Evolutionary conservation across 1,284 basidiomycete species (phyloP).

Genomic region (Sanghuangporus weigelae): DNA sequence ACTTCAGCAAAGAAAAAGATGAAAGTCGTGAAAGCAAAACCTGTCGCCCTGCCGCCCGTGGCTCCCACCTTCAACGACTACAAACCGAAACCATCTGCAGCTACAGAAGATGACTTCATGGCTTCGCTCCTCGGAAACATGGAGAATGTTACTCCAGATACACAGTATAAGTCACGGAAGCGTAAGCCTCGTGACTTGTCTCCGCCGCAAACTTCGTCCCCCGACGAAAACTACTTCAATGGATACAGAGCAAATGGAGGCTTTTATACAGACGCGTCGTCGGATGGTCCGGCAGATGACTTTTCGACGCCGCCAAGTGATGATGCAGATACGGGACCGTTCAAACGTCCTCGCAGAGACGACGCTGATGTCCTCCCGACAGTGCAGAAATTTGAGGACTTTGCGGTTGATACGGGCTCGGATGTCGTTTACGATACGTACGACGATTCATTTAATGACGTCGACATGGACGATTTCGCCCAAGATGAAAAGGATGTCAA

Average conservation of each 20-base stretch:
- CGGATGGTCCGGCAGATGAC: slow-evolving; percentile 52
- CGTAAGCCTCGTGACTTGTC: slow-evolving; percentile 50
- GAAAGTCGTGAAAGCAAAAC: slow-evolving; percentile 37
- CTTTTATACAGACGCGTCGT: slow-evolving; percentile 39
- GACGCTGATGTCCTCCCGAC: slow-evolving; percentile 44
- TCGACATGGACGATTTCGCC: slow-evolving; percentile 56
- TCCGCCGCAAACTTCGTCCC: slow-evolving; percentile 20
- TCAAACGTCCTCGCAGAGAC: slow-evolving; percentile 54
- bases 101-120: slow-evolving; percentile 87
- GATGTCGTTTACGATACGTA: slow-evolving; percentile 35
- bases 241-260: slow-evolving; percentile 27
- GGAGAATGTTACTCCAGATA: slow-evolving; percentile 41
- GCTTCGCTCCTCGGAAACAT: slow-evolving; percentile 65
- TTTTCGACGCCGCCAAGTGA: slow-evolving; percentile 42
- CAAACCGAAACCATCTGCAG: slow-evolving; percentile 64
- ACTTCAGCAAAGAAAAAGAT: slow-evolving; percentile 33
- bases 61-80: slow-evolving; percentile 70
- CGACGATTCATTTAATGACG: slow-evolving; percentile 46
- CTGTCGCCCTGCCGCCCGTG: slow-evolving; percentile 43
- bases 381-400: slow-evolving; percentile 47
- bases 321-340: slow-evolving; percentile 56
- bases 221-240: slow-evolving; percentile 19
- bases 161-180: slow-evolving; percentile 44
- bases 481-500: slow-evolving; percentile 33
- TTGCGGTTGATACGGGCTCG: slow-evolving; percentile 52